phyloP scores from a whole-genome alignment of 805 yeast species.

The Blastobotrys chiropterorum region DNA sequence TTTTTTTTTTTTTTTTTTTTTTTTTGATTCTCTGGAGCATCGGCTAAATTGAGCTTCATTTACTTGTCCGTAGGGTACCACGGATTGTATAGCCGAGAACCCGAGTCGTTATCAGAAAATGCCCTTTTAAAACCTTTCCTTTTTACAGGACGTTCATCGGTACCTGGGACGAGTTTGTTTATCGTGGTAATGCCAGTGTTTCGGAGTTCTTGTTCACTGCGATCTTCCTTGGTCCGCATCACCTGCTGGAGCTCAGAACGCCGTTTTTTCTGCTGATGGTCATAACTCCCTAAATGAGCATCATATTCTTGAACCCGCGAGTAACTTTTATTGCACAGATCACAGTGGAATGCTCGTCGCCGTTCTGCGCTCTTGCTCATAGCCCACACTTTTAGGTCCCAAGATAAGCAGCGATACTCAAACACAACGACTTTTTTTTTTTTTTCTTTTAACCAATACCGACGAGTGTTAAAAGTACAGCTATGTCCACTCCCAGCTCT shows the following conservation, averaged over 20 bases:
- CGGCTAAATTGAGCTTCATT: no score
- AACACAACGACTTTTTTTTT: background rate
- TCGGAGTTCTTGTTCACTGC: background rate
- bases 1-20: no score
- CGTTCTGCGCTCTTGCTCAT: background rate
- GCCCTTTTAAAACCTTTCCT: slow-evolving; percentile 7
- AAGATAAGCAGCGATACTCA: no score
- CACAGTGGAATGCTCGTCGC: background rate
- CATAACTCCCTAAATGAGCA: slow-evolving; percentile 5
- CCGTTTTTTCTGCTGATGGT: slow-evolving; percentile 4
- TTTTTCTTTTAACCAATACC: background rate
- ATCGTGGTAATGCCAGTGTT: background rate
- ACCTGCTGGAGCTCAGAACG: background rate
- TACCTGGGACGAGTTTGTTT: background rate
- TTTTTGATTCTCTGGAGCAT: no score
- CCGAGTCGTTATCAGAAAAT: background rate
- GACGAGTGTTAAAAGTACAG: background rate
- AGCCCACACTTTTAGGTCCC: background rate
- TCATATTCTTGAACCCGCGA: slow-evolving; percentile 5
- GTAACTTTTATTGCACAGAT: slow-evolving; percentile 1
- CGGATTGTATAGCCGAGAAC: background rate
- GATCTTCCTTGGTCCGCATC: background rate
- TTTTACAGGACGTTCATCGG: background rate
- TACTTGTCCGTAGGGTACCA: slow-evolving; percentile 1
- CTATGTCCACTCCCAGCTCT: slow-evolving; percentile 1